Evolutionary conservation across 2,329 filamentous ascomycete species (phyloP), one percentile per base, ranked within the genome.

Genomic region (Cordyceps militaris): DNA sequence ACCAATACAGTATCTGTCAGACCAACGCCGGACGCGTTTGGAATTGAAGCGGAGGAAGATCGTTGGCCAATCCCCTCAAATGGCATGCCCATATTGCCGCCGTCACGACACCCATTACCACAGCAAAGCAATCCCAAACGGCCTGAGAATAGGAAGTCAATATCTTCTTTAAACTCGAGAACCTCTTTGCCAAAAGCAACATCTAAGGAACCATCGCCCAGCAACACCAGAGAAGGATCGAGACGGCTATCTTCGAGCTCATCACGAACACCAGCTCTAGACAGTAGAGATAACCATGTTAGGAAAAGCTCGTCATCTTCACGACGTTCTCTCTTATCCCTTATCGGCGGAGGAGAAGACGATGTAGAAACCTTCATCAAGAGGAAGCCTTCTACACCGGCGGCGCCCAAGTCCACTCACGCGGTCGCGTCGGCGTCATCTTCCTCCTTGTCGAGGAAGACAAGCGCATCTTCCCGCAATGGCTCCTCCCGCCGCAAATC

Each of bases 291-390:
- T 23, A 24, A 38, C 21, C 28, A 21, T 40, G 28, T 24, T 28
- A 59, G 48, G 21, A 38, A 48, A 23, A 26, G 19, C 19, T 40
- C 40, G n/a, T 56, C 51, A 11, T 55, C 57, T 14, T 48, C 44
- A 10, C 52, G 58, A 6, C 52, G 53, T n/a, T 59, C 58, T 14
- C 52, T 59, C 6, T 32, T 59, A 10, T 59, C 58, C 6, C 53
- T 59, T 13, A 19, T 56, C 10, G 43, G 16, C 24, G 58, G 48
- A 13, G 57, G 50, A 24, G 52, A 56, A 32, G 58, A 57, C 4
- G 53, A 56, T 14, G 32, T 47, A 38, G 58, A 59, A 23, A 32
- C 48, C 23, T 24, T 51, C 14, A 38, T 34, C 24, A 36, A 43
- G 34, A 28, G 23, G 28, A 49, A 55, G n/a, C 16, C 34, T 4